Base-by-base conservation (phyloP, 306 rosid species). In the Nissolia schottii region DNA sequence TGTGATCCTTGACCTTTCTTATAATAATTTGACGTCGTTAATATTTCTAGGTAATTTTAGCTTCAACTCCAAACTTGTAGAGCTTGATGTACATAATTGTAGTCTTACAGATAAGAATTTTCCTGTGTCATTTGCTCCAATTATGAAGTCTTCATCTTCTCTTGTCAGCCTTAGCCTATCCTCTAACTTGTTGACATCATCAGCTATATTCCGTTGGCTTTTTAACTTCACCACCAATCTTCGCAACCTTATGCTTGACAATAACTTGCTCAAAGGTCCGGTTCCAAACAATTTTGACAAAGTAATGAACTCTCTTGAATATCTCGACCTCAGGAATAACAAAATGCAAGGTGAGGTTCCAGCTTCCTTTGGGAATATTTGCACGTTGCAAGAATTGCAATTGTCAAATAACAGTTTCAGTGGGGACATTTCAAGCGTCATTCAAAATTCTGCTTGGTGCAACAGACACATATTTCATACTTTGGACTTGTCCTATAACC, bases 291-390 rank as follows among this genome's bases (percentile, higher is more conserved):
- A 1, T 45, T 29, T 72, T 14, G 69, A 25, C 24, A 59, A 72
- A 6, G 20, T 1, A 3, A 59, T 59, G 69, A 59, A 13, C 35
- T 16, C 48, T 29, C 65, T 72, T 9, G 18, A 43, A 43, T 0
- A 0, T 22, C 24, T 78, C 2, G 1, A 5, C 4, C 27, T 64
- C 19, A 0, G 0, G 0, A 0, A 0, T 15, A 78, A 78, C 60
- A 54, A 55, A 3, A 1, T 71, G 0, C 25, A 54, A 64, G 77
- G 82, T 0, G 10, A 70, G 19, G 31, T 77, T 64, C 77, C 77
- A 3, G 0, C 24, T 27, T 77, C 9, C 12, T 2, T 78, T 1
- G 54, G 77, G 61, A 64, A 32, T 1, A 54, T 64, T 12, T 71
- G 77, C 55, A 54, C 35, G 4, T 16, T 78, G 8, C 37, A 53